Conservation (phyloP, 805 yeast genomes). For the Wickerhamomyces mucosus region DNA sequence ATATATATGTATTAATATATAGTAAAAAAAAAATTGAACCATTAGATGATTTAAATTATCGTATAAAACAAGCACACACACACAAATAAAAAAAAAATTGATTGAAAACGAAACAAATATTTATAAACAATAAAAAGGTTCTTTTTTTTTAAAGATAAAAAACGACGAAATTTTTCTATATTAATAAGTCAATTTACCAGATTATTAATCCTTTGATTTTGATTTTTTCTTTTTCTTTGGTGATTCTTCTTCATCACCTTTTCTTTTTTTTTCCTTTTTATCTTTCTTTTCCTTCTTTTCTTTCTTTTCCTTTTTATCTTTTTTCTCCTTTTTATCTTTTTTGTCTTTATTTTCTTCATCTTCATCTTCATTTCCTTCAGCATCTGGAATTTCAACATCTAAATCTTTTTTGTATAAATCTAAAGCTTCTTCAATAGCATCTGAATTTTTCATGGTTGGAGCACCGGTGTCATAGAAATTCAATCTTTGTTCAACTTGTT, state of each 20-base stretch:
- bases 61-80: too few species aligned
- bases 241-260: slow-evolving; percentile 33
- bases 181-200: background rate
- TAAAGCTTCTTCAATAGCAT: slow-evolving; percentile 89
- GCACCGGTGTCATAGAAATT: slow-evolving; percentile 94
- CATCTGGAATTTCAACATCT: slow-evolving; percentile 34
- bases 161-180: too few species aligned
- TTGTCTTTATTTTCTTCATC: slow-evolving; percentile 26
- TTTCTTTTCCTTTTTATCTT: slow-evolving; percentile 41
- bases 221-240: slow-evolving; percentile 27
- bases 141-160: slow-evolving; percentile 2
- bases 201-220: slow-evolving; percentile 15
- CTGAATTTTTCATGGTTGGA: slow-evolving; percentile 92
- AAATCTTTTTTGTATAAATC: slow-evolving; percentile 42
- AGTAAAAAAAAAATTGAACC: too few species aligned
- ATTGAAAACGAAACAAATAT: too few species aligned
- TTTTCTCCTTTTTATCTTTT: slow-evolving; percentile 36
- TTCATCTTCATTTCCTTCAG: slow-evolving; percentile 26
- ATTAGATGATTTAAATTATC: too few species aligned
- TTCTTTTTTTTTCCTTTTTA: slow-evolving; percentile 42
- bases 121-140: too few species aligned
- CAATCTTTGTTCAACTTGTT: slow-evolving; percentile 97
- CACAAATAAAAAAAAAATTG: too few species aligned
- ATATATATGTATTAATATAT: too few species aligned
- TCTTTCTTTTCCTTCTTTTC: slow-evolving; percentile 42